phyloP scores from a whole-genome alignment of 2,329 filamentous ascomycete species.

The Sarocladium brachiariae region DNA sequence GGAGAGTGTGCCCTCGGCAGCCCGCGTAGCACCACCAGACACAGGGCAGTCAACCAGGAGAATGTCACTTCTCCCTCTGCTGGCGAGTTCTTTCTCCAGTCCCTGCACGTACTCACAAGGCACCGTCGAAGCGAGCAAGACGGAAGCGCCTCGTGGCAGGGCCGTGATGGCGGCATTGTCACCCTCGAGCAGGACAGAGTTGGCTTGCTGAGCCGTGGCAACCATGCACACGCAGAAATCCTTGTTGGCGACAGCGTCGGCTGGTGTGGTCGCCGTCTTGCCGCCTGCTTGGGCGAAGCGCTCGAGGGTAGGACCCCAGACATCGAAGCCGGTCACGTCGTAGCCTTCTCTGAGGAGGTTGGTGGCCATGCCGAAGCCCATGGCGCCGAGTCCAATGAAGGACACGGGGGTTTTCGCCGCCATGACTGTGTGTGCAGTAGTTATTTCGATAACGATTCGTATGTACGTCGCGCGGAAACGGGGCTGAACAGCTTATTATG shows the following conservation, averaged over 20 bases:
- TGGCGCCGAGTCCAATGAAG: conserved; percentile 72
- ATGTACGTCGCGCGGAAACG: too few relatives aligned
- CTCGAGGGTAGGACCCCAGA: conserved; percentile 60
- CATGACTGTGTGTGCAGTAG: conserved; percentile 14
- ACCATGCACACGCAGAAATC: conserved; percentile 68
- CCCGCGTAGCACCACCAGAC: conserved; percentile 26
- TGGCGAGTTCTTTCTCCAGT: conserved; percentile 49
- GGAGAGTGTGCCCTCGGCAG: conserved; percentile 57
- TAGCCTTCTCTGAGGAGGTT: conserved; percentile 63
- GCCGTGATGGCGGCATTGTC: conserved; percentile 39
- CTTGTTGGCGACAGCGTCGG: conserved; percentile 53
- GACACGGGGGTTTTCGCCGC: conserved; percentile 38
- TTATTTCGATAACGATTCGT: neutral
- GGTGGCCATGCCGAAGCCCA: conserved; percentile 78
- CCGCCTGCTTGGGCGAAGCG: conserved; percentile 59
- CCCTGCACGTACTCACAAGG: conserved; percentile 58
- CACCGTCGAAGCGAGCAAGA: conserved; percentile 66
- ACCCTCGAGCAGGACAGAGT: conserved; percentile 56
- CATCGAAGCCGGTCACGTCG: conserved; percentile 63
- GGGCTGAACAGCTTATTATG: too few relatives aligned
- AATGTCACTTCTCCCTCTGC: conserved; percentile 53
- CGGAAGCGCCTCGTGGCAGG: conserved; percentile 50
- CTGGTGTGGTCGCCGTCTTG: conserved; percentile 48
- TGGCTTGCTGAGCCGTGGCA: conserved; percentile 62
- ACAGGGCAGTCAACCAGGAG: conserved; percentile 30